Evolutionary conservation across 2,329 filamentous ascomycete genomes (phyloP).

Genomic region (Penicillium capsulatum): DNA sequence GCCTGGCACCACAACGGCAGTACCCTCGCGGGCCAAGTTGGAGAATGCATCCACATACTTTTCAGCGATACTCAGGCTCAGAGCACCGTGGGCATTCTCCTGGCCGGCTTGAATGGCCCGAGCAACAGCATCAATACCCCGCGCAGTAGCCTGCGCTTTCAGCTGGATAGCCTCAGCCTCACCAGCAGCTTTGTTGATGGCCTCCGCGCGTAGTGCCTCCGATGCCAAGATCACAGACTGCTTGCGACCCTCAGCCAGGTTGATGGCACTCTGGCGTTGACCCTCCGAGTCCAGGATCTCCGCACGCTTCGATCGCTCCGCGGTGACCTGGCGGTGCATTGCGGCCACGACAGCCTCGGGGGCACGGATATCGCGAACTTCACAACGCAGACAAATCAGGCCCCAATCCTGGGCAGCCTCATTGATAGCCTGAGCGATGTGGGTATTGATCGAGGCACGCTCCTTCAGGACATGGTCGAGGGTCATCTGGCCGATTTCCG

Average conservation of each 20-base stretch:
- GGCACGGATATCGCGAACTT: slow-evolving; percentile 97
- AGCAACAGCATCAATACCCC: slow-evolving; percentile 82
- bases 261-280: slow-evolving; percentile 95
- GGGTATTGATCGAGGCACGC: slow-evolving; percentile 89
- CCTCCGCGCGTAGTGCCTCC: slow-evolving; percentile 81
- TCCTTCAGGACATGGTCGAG: slow-evolving; percentile 98
- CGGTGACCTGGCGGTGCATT: slow-evolving; percentile 97
- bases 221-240: slow-evolving; percentile 95
- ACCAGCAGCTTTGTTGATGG: slow-evolving; percentile 88
- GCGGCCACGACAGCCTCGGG: slow-evolving; percentile 89
- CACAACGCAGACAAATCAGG: slow-evolving; percentile 91
- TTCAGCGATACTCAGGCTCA: slow-evolving; percentile 86
- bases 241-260: slow-evolving; percentile 96
- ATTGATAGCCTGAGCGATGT: slow-evolving; percentile 98
- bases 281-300: slow-evolving; percentile 97
- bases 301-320: slow-evolving; percentile 92
- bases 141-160: slow-evolving; percentile 79
- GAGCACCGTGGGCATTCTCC: slow-evolving; percentile 71
- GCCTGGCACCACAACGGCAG: slow-evolving; percentile 88
- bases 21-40: slow-evolving; percentile 90
- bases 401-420: slow-evolving; percentile 97
- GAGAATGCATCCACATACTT: slow-evolving; percentile 96
- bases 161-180: slow-evolving; percentile 90
- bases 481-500: slow-evolving; percentile 92
- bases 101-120: slow-evolving; percentile 68